Conservation (phyloP, 495 filamentous ascomycete species). For the Bathelium albidoporum region DNA sequence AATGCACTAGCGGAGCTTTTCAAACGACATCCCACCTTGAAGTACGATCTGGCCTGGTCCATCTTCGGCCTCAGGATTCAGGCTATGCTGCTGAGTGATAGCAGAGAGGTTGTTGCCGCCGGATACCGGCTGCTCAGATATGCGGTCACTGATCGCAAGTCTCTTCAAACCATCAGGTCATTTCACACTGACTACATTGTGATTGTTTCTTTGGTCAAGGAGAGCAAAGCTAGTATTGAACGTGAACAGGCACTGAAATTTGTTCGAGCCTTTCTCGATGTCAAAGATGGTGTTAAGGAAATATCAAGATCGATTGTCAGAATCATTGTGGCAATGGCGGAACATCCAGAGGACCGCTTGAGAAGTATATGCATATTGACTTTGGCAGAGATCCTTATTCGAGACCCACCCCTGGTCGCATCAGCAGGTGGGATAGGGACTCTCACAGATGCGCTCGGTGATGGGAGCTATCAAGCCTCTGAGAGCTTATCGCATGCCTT, state of each 20-base stretch:
- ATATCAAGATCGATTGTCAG: slow-evolving; percentile 77
- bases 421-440: slow-evolving; percentile 71
- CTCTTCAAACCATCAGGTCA: slow-evolving; percentile 74
- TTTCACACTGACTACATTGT: slow-evolving; percentile 89
- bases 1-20: slow-evolving; percentile 89
- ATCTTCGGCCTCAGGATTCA: slow-evolving; percentile 89
- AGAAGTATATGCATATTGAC: slow-evolving; percentile 86
- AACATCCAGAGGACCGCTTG: slow-evolving; percentile 78
- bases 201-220: slow-evolving; percentile 83
- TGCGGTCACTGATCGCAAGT: slow-evolving; percentile 83
- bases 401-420: slow-evolving; percentile 67
- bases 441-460: slow-evolving; percentile 73
- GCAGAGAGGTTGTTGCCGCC: slow-evolving; percentile 87
- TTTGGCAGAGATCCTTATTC: slow-evolving; percentile 78
- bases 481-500: slow-evolving; percentile 77
- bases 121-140: slow-evolving; percentile 89
- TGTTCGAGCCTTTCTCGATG: slow-evolving; percentile 86
- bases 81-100: slow-evolving; percentile 88
- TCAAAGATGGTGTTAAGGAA: slow-evolving; percentile 84
- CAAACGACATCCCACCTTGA: slow-evolving; percentile 82
- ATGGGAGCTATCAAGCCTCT: slow-evolving; percentile 83
- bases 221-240: slow-evolving; percentile 90
- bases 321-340: slow-evolving; percentile 80
- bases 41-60: slow-evolving; percentile 92
- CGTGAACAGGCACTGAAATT: slow-evolving; percentile 96